Percentiles rank a stretch among this genome's conserved stretches.
Conservation (phyloP, 305 asterid genomes). For the Petunia hybrid region DNA sequence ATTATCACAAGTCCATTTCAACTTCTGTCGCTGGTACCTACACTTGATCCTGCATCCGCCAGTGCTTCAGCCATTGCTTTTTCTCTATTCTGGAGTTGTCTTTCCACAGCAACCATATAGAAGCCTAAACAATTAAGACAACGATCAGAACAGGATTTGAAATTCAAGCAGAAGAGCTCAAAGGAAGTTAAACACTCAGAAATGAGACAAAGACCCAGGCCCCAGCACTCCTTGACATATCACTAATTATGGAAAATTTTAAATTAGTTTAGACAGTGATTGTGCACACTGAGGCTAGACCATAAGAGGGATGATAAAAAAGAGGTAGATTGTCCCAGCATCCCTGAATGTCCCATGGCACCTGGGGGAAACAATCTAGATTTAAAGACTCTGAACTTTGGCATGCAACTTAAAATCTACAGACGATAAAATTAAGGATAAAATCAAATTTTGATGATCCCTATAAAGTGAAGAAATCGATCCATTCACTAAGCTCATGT, state of each 20-base stretch:
- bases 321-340: neutral
- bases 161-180: neutral
- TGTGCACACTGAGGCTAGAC: neutral
- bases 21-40: slow-evolving; percentile 48
- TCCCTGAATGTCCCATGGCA: neutral
- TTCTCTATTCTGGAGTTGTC: slow-evolving; percentile 72
- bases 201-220: neutral
- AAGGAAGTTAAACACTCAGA: neutral
- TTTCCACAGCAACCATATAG: slow-evolving; percentile 79
- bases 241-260: neutral
- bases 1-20: slow-evolving; percentile 12
- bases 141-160: neutral
- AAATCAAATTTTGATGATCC: neutral
- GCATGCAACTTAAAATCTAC: neutral
- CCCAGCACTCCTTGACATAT: neutral
- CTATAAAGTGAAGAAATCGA: neutral
- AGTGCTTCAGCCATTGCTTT: slow-evolving; percentile 66
- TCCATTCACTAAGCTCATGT: neutral
- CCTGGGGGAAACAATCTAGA: neutral
- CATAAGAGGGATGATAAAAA: neutral
- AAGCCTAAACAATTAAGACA: slow-evolving; percentile 50
- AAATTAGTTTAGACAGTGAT: neutral
- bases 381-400: neutral
- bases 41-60: slow-evolving; percentile 56
- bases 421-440: neutral